A percentile compares a stretch with the other conserved stretches of the same genome.
These are phyloP conservation scores for Phaseolus coccineus DNA, from an alignment of 331 rosid species.

Conservation along the genomic window DNA sequence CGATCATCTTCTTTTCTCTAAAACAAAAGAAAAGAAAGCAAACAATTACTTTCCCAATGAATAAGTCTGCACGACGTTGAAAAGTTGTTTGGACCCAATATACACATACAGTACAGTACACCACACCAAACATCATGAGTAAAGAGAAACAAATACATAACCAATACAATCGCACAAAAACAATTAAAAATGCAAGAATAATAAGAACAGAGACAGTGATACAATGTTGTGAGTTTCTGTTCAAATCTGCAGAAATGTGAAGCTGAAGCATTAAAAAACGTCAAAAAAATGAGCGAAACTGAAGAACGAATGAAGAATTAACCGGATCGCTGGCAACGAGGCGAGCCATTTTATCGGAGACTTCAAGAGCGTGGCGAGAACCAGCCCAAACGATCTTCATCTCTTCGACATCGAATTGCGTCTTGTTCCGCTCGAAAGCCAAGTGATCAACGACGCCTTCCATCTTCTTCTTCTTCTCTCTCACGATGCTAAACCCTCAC, in stretches of 20 bases:
- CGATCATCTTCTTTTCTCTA: neutral
- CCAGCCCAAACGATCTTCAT: slow-evolving; percentile 98
- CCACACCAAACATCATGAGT: neutral
- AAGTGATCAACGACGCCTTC: slow-evolving; percentile 80
- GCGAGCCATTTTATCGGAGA: slow-evolving; percentile 87
- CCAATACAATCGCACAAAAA: neutral
- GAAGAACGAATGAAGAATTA: neutral
- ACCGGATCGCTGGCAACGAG: slow-evolving; percentile 98
- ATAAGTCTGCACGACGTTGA: slow-evolving; percentile 9
- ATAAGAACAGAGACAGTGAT: slow-evolving; percentile 5
- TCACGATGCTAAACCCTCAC: slow-evolving; percentile 1
- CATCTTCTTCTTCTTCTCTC: slow-evolving; percentile 39
- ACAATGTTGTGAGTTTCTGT: neutral
- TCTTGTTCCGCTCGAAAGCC: slow-evolving; percentile 77
- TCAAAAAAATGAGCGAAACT: neutral
- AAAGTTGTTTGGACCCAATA: slow-evolving; percentile 1
- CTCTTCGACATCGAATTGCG: slow-evolving; percentile 83
- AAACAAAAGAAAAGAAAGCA: neutral
- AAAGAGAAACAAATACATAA: neutral
- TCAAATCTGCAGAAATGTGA: neutral
- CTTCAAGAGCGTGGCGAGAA: slow-evolving; percentile 68
- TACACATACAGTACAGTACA: neutral
- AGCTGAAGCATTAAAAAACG: neutral
- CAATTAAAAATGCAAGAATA: neutral
- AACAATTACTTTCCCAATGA: neutral